phyloP scores from a whole-genome alignment of 305 asterid species.

The Ajuga reptans region DNA sequence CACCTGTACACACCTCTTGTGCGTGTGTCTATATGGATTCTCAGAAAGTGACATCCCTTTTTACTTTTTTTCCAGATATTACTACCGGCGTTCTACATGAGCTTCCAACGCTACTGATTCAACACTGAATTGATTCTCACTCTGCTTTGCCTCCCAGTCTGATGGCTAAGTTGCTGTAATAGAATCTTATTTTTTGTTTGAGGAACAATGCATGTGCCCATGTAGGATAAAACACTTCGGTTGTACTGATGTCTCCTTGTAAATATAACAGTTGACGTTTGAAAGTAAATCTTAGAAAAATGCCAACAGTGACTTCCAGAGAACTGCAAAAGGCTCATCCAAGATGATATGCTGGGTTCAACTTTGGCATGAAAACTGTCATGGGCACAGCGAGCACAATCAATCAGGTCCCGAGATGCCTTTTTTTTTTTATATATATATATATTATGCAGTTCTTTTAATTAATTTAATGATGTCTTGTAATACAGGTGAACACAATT shows the following conservation, averaged over 20 bases:
- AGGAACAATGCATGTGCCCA: not conserved
- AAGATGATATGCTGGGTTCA: not conserved
- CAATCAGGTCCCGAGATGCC: not conserved
- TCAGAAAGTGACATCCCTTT: not conserved
- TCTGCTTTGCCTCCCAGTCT: not conserved
- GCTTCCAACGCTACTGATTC: conserved; percentile 5
- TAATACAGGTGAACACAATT: not conserved
- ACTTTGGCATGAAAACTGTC: not conserved
- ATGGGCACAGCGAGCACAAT: not conserved
- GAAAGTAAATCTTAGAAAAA: not conserved
- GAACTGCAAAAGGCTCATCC: not conserved
- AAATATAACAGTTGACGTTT: not conserved
- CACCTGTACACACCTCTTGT: conserved; percentile 2
- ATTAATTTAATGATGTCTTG: not conserved
- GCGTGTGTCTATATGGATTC: not conserved
- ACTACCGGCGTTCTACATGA: conserved; percentile 39
- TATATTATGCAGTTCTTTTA: not conserved
- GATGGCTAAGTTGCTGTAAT: not conserved
- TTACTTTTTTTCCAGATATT: conserved; percentile 42
- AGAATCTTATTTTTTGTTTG: not conserved
- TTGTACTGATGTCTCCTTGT: not conserved
- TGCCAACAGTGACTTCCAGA: not conserved
- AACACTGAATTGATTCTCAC: not conserved
- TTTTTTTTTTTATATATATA: not conserved
- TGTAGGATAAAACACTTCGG: not conserved